A percentile compares a stretch with the other conserved stretches of the same genome.
These are phyloP conservation scores for Backusella westeae DNA, from an alignment of 192 early-diverging fungal species.

Conservation along the genomic window DNA sequence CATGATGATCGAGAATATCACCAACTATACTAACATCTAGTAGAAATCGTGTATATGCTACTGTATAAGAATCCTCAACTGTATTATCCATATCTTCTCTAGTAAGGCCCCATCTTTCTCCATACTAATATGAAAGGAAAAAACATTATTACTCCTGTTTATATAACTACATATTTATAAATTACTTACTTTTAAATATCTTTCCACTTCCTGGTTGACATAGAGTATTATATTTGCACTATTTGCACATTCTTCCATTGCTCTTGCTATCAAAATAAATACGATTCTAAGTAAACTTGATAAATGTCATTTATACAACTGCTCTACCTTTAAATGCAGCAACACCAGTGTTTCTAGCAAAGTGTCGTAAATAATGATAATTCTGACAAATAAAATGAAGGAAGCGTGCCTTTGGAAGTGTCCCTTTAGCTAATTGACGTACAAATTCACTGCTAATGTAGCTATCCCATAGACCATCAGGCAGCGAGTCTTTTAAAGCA, in stretches of 20 bases:
- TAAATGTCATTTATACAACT: not conserved
- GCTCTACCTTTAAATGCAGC: constrained; percentile 68
- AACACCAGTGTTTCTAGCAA: constrained; percentile 72
- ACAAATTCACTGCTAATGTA: constrained; percentile 77
- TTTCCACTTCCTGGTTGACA: not conserved
- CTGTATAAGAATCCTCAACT: constrained; percentile 66
- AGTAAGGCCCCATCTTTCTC: constrained; percentile 70
- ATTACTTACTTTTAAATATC: not conserved
- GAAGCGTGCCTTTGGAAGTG: constrained; percentile 63
- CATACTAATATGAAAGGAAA: constrained; percentile 62
- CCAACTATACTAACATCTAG: constrained; percentile 69
- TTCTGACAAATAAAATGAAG: constrained; percentile 82
- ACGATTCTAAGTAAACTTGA: not conserved
- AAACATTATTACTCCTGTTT: constrained; percentile 51
- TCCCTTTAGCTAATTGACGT: constrained; percentile 65
- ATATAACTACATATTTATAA: not conserved
- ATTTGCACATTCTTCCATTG: not conserved
- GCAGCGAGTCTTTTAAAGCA: constrained; percentile 22
- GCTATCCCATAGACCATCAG: constrained; percentile 50
- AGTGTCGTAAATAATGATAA: constrained; percentile 76
- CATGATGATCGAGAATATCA: constrained; percentile 71
- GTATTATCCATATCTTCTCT: constrained; percentile 63
- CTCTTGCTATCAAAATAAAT: not conserved
- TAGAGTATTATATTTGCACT: not conserved
- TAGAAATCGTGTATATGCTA: constrained; percentile 84